Conservation (phyloP, 2,329 filamentous ascomycete species). For the Sclerotinia subarctica region DNA sequence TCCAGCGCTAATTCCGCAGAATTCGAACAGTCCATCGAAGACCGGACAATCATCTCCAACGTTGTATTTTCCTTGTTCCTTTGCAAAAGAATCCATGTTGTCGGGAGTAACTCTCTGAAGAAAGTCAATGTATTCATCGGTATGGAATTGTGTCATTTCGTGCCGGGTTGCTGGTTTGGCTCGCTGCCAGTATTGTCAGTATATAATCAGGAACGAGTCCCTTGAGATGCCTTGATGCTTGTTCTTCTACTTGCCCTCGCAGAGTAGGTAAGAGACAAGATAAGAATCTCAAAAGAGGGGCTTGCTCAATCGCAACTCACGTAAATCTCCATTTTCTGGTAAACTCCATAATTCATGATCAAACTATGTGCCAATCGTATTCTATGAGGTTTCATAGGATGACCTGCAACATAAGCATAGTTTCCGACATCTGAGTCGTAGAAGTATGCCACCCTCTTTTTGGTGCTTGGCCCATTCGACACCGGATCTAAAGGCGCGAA, state of each 20-base stretch:
- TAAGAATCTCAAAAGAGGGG: background rate
- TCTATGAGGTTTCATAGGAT: constrained; percentile 99
- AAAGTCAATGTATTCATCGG: constrained; percentile 93
- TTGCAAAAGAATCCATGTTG: constrained; percentile 92
- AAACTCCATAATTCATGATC: constrained; percentile 92
- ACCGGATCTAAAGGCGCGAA: constrained; percentile 53
- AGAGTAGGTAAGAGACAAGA: background rate
- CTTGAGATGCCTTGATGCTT: background rate
- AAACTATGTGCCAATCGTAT: constrained; percentile 92
- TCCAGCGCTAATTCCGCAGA: constrained; percentile 90
- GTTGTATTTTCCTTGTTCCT: constrained; percentile 91
- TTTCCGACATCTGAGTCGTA: constrained; percentile 98
- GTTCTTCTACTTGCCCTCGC: background rate
- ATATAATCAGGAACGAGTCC: background rate
- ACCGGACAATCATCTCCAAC: constrained; percentile 96
- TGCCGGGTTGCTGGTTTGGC: constrained; percentile 83
- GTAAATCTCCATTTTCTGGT: constrained; percentile 96
- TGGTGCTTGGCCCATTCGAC: constrained; percentile 45
- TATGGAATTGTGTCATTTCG: constrained; percentile 93
- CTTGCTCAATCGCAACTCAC: constrained; percentile 50
- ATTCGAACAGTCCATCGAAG: constrained; percentile 96
- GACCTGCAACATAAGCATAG: constrained; percentile 93
- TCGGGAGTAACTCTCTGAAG: constrained; percentile 93
- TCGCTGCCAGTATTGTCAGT: constrained; percentile 49
- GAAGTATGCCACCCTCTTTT: constrained; percentile 94